Base-by-base conservation (phyloP, 768 basidiomycete species). In the Thelephora aurantiotincta region DNA sequence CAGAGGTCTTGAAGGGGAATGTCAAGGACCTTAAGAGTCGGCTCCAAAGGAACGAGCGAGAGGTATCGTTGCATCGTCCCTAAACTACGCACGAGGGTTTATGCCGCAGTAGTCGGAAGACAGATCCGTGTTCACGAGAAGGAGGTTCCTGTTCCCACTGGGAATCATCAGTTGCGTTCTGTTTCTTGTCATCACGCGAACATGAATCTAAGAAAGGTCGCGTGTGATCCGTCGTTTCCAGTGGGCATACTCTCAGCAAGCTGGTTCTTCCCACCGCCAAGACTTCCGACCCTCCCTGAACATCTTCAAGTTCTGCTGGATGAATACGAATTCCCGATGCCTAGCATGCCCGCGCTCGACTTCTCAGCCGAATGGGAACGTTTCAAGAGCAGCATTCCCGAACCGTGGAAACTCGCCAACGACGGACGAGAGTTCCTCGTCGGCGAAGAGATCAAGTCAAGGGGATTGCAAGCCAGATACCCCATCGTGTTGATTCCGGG, bases 401-500 rank as follows among this genome's bases (percentile, higher is more conserved):
- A 88, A 54, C 64, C 84, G 0, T 88, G 86, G 82, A 87, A 86
- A 59, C 71, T 87, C 55, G 82, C 77, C 52, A 78, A 74, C 13
- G 83, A 88, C 50, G 85, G 84, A 4, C 72, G 87, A 43, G 87
- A 88, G 57, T 89, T 89, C 53, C 72, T 76, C 56, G 82, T 80
- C 2, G 87, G 86, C 33, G 82, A 85, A 46, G 63, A 63, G 33
- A 76, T 85, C 58, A 77, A 75, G 48, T 72, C 65, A 4, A 71
- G 77, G 37, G 82, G 82, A 1, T 63, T 87, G 45, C 68, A 65
- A 46, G 88, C 87, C 5, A 63, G 80, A 47, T 71, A 86, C 60
- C 91, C 92, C 0, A 75, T 93, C 11, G 71, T 94, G 2, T 66
- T 96, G n/a, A 74, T 93, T 20, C 91, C 92, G 4, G 91, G 91